A percentile compares a stretch with the other conserved stretches of the same genome.
Evolutionary conservation across 352 stramenopile genomes (phyloP).

Genomic region (Peronospora destructor): DNA sequence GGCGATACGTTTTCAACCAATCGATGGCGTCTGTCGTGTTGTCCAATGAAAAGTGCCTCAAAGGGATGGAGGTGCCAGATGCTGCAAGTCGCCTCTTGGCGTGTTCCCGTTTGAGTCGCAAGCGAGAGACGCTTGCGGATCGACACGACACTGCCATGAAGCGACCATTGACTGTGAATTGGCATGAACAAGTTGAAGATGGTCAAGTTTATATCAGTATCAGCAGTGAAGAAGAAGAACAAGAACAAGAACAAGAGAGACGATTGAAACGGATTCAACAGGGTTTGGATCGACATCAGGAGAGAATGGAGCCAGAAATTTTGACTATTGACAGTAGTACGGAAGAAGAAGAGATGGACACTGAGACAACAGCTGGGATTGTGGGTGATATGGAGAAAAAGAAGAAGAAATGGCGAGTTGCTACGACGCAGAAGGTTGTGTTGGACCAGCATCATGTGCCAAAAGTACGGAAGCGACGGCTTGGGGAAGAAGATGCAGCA

Average conservation of each 20-base stretch:
- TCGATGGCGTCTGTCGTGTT: constrained; percentile 4
- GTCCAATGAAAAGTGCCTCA: constrained; percentile 23
- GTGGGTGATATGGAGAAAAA: constrained; percentile 6
- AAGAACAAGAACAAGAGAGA: constrained; percentile 2
- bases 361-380: not conserved
- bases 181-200: constrained; percentile 47
- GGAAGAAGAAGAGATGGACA: constrained; percentile 8
- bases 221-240: constrained; percentile 4
- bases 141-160: constrained; percentile 79
- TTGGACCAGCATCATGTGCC: constrained; percentile 9
- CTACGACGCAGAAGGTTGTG: constrained; percentile 4
- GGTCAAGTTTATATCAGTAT: constrained; percentile 56
- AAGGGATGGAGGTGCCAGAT: constrained; percentile 30
- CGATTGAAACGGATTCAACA: not conserved
- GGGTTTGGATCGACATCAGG: no score
- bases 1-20: constrained; percentile 12
- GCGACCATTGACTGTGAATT: constrained; percentile 66
- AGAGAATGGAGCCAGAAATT: constrained; percentile 14
- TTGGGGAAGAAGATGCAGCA: constrained; percentile 60
- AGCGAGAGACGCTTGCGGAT: constrained; percentile 53
- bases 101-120: constrained; percentile 29
- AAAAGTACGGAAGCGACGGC: constrained; percentile 25
- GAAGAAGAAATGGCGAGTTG: constrained; percentile 6
- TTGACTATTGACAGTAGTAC: constrained; percentile 34
- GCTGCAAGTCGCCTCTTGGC: constrained; percentile 31